A percentile compares a stretch with the other conserved stretches of the same genome.
phyloP scores from a whole-genome alignment of 1,139 yeast species.

The Geotrichum klebahnii region DNA sequence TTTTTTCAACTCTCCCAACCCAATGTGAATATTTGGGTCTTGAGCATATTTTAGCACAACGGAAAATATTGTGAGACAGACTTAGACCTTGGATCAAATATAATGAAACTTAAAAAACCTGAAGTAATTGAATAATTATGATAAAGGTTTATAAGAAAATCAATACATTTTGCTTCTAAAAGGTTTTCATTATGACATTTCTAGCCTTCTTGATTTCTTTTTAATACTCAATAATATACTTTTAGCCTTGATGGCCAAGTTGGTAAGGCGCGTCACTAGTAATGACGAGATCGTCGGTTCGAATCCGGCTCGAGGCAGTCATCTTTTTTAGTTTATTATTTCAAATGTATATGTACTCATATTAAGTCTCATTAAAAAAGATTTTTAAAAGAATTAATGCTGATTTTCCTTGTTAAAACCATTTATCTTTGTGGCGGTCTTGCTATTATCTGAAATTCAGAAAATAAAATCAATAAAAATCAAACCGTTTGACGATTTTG shows the following conservation, averaged over 20 bases:
- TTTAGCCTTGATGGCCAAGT: neutral
- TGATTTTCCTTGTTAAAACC: too few species aligned
- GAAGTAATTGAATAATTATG: neutral
- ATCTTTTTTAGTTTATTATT: neutral
- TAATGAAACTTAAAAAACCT: neutral
- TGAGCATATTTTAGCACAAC: neutral
- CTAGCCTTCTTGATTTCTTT: neutral
- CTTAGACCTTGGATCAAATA: neutral
- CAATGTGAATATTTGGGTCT: neutral
- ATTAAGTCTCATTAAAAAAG: neutral
- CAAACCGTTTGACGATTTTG: too few species aligned
- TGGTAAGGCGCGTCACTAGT: neutral
- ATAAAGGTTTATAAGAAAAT: too few species aligned
- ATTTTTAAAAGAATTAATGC: too few species aligned
- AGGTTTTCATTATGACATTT: neutral
- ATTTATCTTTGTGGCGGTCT: too few species aligned
- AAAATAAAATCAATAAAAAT: too few species aligned
- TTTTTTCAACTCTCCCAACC: constrained; percentile 12
- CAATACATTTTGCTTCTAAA: too few species aligned
- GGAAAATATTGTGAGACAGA: neutral
- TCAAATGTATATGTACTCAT: neutral
- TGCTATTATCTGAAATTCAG: too few species aligned
- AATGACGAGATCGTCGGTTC: neutral
- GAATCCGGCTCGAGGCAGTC: neutral
- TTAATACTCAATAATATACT: too few species aligned